Conservation (phyloP, 2,329 filamentous ascomycete genomes). For the Graphilbum sp. region DNA sequence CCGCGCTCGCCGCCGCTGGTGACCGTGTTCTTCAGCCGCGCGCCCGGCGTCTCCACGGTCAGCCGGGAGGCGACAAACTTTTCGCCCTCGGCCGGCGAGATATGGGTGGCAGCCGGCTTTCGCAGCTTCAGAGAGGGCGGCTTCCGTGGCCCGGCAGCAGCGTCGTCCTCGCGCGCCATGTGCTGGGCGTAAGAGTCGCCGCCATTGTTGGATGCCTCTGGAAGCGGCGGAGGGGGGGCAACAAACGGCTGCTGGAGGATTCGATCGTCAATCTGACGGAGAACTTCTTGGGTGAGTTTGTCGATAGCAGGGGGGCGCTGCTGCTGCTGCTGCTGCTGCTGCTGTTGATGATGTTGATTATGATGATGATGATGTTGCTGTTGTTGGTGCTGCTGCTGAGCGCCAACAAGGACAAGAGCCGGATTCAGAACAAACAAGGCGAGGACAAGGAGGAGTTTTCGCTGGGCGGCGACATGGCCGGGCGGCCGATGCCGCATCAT, state of each 20-base stretch:
- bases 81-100: constrained; percentile 13
- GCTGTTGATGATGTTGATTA: no score
- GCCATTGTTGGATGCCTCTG: no score
- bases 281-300: no score
- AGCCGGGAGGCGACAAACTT: constrained; percentile 11
- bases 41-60: constrained; percentile 13
- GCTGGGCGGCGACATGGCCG: constrained; percentile 33
- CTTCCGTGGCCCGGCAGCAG: no score
- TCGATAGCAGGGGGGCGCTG: no score
- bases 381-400: constrained; percentile 44
- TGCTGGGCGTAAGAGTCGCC: no score
- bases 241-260: no score
- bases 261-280: no score
- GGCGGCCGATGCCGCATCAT: constrained; percentile 53
- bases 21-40: constrained; percentile 9
- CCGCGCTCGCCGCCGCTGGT: constrained; percentile 9
- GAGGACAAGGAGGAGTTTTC: constrained; percentile 35
- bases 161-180: no score
- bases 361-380: constrained; percentile 8
- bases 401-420: constrained; percentile 37
- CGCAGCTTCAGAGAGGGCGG: no score
- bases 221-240: no score
- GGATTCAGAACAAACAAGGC: constrained; percentile 42
- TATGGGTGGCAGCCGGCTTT: constrained; percentile 7
- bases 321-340: no score